These are phyloP conservation scores for Cercospora sp. DNA, from an alignment of 2,329 filamentous ascomycete genomes.

Conservation along the genomic window DNA sequence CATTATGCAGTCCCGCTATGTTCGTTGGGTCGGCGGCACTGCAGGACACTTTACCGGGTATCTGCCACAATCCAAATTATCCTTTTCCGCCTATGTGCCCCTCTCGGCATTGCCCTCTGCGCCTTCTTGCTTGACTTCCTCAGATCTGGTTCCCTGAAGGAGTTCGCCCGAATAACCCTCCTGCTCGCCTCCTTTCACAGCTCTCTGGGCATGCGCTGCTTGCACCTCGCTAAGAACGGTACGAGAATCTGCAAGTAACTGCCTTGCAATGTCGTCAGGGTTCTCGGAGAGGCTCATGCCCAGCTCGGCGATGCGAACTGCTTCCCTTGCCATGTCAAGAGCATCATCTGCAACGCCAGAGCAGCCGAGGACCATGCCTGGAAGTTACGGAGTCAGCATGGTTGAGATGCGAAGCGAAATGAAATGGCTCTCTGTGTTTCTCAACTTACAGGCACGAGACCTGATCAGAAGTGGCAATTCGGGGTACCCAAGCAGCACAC, in stretches of 20 bases:
- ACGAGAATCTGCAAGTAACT: neutral
- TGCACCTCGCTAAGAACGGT: neutral
- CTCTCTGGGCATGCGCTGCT: neutral
- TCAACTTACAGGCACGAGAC: neutral
- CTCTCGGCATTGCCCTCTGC: neutral
- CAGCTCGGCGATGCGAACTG: neutral
- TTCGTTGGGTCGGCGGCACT: too few relatives aligned
- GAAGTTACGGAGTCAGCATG: neutral
- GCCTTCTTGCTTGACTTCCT: neutral
- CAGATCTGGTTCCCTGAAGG: neutral
- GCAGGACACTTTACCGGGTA: too few relatives aligned
- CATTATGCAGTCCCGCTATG: too few relatives aligned
- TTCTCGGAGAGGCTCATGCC: neutral
- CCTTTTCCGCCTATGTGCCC: too few relatives aligned
- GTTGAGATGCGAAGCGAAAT: neutral
- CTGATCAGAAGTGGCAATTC: neutral
- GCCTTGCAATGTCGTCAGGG: neutral
- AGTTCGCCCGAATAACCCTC: neutral
- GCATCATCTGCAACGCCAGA: neutral
- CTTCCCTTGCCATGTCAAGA: neutral
- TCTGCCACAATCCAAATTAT: too few relatives aligned
- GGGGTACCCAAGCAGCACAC: neutral
- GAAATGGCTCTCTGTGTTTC: neutral
- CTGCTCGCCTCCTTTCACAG: neutral
- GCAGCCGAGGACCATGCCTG: neutral